These are phyloP conservation scores for Ophiostoma ips DNA, from an alignment of 2,329 filamentous ascomycete genomes.

Conservation along the genomic window DNA sequence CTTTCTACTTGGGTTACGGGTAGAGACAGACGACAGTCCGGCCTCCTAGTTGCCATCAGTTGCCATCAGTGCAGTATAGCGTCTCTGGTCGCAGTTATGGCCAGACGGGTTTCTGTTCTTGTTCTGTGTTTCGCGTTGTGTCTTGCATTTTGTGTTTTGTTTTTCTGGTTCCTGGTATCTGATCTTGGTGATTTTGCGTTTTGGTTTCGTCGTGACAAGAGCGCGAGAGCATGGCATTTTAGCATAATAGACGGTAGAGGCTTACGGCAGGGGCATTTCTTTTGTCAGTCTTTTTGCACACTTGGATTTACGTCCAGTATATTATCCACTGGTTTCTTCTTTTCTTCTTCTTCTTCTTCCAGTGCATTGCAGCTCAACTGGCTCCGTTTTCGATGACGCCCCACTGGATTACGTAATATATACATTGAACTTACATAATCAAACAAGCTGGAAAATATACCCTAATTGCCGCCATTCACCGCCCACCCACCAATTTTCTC, in stretches of 20 bases:
- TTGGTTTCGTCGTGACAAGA: neutral
- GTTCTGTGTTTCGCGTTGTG: too few species aligned
- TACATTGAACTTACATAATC: neutral
- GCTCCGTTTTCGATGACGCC: neutral
- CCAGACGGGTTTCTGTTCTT: too few species aligned
- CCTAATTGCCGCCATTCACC: slow-evolving; percentile 34
- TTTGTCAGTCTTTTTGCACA: neutral
- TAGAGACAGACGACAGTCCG: slow-evolving; percentile 20
- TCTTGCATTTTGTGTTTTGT: neutral
- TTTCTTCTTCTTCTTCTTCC: neutral
- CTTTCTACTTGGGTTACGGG: slow-evolving; percentile 54
- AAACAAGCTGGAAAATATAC: slow-evolving; percentile 13
- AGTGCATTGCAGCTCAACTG: neutral
- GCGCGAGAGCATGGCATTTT: neutral
- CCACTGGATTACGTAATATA: neutral
- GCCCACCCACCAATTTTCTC: slow-evolving; percentile 21
- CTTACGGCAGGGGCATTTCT: neutral
- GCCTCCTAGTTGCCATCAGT: neutral
- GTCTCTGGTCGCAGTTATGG: too few species aligned
- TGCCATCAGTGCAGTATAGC: too few species aligned
- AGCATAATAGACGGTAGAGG: neutral
- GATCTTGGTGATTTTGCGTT: neutral
- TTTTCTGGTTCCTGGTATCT: neutral
- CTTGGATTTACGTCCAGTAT: neutral
- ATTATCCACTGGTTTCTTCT: too few species aligned